These are phyloP conservation scores for Eucalyptus marginata DNA, from an alignment of 345 rosid species.

Conservation along the genomic window DNA sequence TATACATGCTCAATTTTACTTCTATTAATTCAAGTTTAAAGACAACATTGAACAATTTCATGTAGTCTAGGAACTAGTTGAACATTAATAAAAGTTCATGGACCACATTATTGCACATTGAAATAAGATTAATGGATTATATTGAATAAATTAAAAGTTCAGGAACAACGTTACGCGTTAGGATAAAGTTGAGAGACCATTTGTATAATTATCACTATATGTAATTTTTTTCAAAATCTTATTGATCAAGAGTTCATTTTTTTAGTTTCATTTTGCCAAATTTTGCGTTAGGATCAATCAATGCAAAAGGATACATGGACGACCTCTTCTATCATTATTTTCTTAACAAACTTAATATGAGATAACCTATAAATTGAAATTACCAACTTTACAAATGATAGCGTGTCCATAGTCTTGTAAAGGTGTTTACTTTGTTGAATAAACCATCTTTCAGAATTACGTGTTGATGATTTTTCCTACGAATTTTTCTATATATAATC, in stretches of 20 bases:
- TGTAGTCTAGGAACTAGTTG: no score
- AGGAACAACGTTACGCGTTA: rapidly evolving
- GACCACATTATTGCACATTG: rapidly evolving
- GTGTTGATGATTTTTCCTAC: not conserved
- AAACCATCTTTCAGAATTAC: not conserved
- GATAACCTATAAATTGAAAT: not conserved
- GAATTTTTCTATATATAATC: not conserved
- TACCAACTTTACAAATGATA: not conserved
- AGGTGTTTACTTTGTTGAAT: not conserved
- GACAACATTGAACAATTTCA: not conserved
- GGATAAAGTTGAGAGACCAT: not conserved
- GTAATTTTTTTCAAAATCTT: not conserved
- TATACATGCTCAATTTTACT: no score
- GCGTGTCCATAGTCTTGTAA: not conserved
- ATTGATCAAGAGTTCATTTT: not conserved
- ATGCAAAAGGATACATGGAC: not conserved
- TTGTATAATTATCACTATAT: no score
- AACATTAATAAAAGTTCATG: no score
- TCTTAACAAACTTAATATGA: not conserved
- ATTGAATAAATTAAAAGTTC: no score
- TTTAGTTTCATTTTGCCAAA: not conserved
- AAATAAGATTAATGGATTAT: rapidly evolving
- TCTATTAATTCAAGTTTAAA: no score
- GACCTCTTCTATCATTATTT: not conserved
- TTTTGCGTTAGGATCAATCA: not conserved